Evolutionary conservation across 805 yeast genomes (phyloP), one percentile per base, ranked within the genome.

Genomic region (Candida dendrica): DNA sequence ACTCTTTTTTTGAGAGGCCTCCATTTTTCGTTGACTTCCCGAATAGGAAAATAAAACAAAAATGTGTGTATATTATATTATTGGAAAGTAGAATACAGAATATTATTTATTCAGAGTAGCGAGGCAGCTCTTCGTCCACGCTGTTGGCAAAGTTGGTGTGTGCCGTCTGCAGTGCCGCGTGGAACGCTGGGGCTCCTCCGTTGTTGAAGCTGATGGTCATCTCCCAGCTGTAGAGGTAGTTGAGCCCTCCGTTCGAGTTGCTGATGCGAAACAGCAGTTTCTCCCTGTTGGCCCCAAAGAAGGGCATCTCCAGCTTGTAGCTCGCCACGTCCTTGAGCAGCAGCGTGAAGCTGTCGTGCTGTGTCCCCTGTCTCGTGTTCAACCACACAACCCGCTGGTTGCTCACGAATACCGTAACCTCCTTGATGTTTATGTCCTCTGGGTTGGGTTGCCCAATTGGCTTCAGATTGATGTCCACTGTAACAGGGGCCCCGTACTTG

Each of bases 241-340:
- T 63, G 6, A 68, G 56, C 1, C 66, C 64, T 6, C 63, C 55
- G 4, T 66, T 58, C 4, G 53, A 49, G 14, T 56, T 42, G 4
- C 61, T 52, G 36, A 65, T 61, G 36, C 55, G 63, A 52, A 74
- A 72, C 22, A 63, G 38, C 32, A 71, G 63, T 46, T 63, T 63
- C 69, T 74, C 72, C 50, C 65, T 69, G 46, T 73, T 75, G 17
- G 76, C 64, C 0, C 81, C 81, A 49, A 75, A 69, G 78, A 77
- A 74, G 1, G 79, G 77, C 20, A 72, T 61, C 42, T 67, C 64
- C 38, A 74, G 49, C 41, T 63, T 59, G 48, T 69, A 69, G 0
- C 68, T 53, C 6, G 47, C 35, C 2, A 58, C 38, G 32, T 54
- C 61, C 1, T 34, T 41, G 36, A 69, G 64, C 4, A 65, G 63